phyloP scores from a whole-genome alignment of 1,139 yeast species.

The Candida sanyaensis region DNA sequence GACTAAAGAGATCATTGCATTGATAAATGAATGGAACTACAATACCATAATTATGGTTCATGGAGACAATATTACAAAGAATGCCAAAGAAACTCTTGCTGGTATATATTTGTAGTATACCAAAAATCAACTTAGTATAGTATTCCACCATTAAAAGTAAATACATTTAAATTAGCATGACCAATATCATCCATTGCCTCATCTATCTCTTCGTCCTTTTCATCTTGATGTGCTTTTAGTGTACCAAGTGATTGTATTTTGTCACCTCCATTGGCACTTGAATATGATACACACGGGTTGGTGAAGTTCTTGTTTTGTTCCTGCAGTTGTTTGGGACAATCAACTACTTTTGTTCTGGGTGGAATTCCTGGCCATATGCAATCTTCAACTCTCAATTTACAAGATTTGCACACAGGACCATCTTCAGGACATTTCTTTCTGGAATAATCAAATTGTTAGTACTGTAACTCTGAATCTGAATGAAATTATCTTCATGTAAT shows the following conservation, averaged over 20 bases:
- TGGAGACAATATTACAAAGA: constrained; percentile 41
- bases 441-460: background rate
- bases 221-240: background rate
- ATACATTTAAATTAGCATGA: constrained; percentile 11
- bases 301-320: background rate
- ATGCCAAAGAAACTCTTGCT: constrained; percentile 25
- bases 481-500: background rate
- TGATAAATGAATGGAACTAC: constrained; percentile 39
- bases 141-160: background rate
- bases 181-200: constrained; percentile 14
- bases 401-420: constrained; percentile 13
- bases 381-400: constrained; percentile 11
- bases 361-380: constrained; percentile 13
- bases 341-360: background rate
- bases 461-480: too few relatives aligned
- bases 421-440: constrained; percentile 17
- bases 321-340: background rate
- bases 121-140: background rate
- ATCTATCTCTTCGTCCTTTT: constrained; percentile 3
- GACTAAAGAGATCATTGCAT: constrained; percentile 22
- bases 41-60: constrained; percentile 49
- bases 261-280: background rate
- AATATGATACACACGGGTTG: background rate
- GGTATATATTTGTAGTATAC: constrained; percentile 5
- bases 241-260: background rate